These are phyloP conservation scores for Arabidopsis hybrid DNA, from an alignment of 441 rosid species.

Conservation along the genomic window DNA sequence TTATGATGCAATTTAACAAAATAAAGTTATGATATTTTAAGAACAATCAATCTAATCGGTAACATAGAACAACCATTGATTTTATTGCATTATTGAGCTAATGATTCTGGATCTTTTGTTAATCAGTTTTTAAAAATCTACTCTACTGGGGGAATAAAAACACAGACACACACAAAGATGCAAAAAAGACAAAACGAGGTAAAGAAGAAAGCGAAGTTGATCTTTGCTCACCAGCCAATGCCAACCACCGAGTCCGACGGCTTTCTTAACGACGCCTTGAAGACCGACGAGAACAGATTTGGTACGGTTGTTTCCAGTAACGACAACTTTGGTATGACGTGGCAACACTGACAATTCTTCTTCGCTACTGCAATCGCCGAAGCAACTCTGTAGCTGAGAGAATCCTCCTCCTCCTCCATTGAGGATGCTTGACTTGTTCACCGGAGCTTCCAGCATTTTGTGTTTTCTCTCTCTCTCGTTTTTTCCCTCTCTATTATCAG, in stretches of 20 bases:
- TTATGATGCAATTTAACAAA: conserved; percentile 27
- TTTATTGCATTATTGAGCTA: conserved; percentile 29
- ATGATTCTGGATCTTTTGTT: conserved; percentile 1
- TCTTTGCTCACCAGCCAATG: conserved; percentile 82
- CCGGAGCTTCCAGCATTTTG: conserved; percentile 70
- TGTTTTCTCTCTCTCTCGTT: background rate
- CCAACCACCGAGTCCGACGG: conserved; percentile 97
- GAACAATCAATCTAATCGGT: conserved; percentile 34
- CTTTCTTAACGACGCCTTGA: conserved; percentile 94
- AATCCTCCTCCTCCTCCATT: conserved; percentile 62
- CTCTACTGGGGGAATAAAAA: background rate
- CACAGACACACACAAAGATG: background rate
- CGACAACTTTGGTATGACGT: conserved; percentile 95
- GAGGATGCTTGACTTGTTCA: conserved; percentile 63
- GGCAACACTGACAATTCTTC: conserved; percentile 94
- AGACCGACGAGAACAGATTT: conserved; percentile 98
- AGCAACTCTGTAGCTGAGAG: conserved; percentile 74
- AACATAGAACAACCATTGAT: conserved; percentile 23
- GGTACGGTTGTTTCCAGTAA: conserved; percentile 94
- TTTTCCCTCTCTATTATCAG: conserved; percentile 28
- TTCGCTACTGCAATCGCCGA: conserved; percentile 76
- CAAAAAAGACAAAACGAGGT: conserved; percentile 22
- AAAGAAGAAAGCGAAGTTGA: background rate
- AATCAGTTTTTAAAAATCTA: background rate
- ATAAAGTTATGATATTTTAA: conserved; percentile 21